A percentile compares a stretch with the other conserved stretches of the same genome.
Evolutionary conservation across 495 filamentous ascomycete species (phyloP).

Genomic region (Aspergillus carlsbadensis): DNA sequence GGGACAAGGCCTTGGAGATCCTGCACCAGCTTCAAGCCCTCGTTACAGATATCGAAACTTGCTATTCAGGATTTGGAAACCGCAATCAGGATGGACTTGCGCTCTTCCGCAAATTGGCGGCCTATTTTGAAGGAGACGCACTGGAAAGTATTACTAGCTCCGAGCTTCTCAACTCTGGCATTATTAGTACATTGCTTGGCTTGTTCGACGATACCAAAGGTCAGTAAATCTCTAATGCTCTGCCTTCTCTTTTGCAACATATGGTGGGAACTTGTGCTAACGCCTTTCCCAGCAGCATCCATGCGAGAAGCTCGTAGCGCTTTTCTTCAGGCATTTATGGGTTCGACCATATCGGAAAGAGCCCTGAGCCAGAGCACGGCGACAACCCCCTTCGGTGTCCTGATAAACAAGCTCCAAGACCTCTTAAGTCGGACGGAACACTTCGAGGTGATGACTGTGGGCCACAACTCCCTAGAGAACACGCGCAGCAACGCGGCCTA

Average conservation of each 20-base stretch:
- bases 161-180: conserved; percentile 84
- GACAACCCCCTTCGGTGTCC: conserved; percentile 82
- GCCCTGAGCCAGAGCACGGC: conserved; percentile 62
- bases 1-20: conserved; percentile 73
- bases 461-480: conserved; percentile 87
- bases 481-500: conserved; percentile 89
- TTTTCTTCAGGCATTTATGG: conserved; percentile 97
- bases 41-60: conserved; percentile 65
- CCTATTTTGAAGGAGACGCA: conserved; percentile 85
- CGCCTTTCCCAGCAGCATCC: conserved; percentile 14
- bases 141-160: conserved; percentile 96
- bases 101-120: conserved; percentile 74
- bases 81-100: conserved; percentile 48
- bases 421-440: conserved; percentile 94
- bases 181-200: conserved; percentile 79
- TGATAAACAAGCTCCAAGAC: conserved; percentile 94
- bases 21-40: conserved; percentile 69
- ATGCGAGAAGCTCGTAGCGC: conserved; percentile 67
- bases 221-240: too few relatives aligned
- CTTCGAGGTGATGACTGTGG: conserved; percentile 95
- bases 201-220: conserved; percentile 68
- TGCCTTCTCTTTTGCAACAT: too few relatives aligned
- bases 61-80: conserved; percentile 54
- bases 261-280: conserved; percentile 8
- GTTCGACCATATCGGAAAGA: conserved; percentile 58